Base-by-base conservation (phyloP, 2,329 filamentous ascomycete species). In the Tolypocladium tropicale region DNA sequence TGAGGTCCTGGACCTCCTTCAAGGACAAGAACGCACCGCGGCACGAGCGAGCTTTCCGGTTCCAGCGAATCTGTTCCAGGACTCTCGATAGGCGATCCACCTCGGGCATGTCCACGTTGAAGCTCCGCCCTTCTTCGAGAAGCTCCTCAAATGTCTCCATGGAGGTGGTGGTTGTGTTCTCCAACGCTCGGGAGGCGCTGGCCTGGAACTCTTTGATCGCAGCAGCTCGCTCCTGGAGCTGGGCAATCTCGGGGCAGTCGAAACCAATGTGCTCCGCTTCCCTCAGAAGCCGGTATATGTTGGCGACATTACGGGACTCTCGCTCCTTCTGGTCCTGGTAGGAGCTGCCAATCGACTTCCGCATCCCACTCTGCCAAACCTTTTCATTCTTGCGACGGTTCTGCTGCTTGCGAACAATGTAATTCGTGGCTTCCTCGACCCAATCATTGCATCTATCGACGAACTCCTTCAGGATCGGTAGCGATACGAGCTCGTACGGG, bases 391-490 rank as follows among this genome's bases (percentile, higher is more conserved):
- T 97, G 59, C 93, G 90, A 60, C 94, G 88, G 67, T 95, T 95
- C 73, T 96, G 93, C 75, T 96, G 93, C 76, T 99, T 99, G 64
- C 94, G 89, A 57, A 94, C 92, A 66, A 92, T 96, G 76, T 95
- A 99, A 68, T 89, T 92, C 66, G 90, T 94, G 61, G 94, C 94
- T 74, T 97, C 93, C 66, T 97, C 94, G 60, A 96, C 90, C 89
- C 95, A 96, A 68, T 95, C 91, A 71, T 96, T 95, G 76, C 94
- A 97, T 66, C 90, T 87, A 64, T 96, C 91, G 70, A 99, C 94
- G 74, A 95, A 99, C 62, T 86, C 83, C 72, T 85, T 88, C 63
- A 99, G 80, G 64, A 89, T 83, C 64, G 88, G 81, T 60, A 99
- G 80, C 60, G 90, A 92, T 61, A 86, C 84, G 59, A 99, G 81